Evolutionary conservation across 1,284 basidiomycete species (phyloP), one percentile per base, ranked within the genome.

Genomic region (Meira miltonrushii): DNA sequence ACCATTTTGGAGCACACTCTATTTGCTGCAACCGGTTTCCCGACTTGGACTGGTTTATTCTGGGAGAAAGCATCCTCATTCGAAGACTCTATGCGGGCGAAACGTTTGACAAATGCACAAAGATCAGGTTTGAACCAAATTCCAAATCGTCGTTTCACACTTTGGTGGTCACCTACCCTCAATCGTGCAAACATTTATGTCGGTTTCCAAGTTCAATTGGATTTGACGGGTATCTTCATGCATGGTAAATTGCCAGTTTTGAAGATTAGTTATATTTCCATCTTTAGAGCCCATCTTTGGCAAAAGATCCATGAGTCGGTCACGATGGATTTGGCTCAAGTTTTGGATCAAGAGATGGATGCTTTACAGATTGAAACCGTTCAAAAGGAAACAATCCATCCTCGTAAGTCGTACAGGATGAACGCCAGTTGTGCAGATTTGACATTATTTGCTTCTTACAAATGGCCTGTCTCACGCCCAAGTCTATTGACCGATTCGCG

Each of bases 381-480:
- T 1, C 95, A 98, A 80, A 99, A 99, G 82, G 94, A 98, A 81
- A 97, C 94, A 0, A 97, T 98, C 67, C 94, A 81, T 80, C 94
- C 95, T 74, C 89, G 94, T 81, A 98, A 97, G 84, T 95, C 91
- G 83, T 99, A 99, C 86, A 96, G 97, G 84, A 96, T 98, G 92
- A 98, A 97, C 81, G 95, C 93, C 11, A 84, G 82, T n/a, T 82
- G 82, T 41, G 94, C 94, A 59, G 95, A 99, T 77, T 93, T 98
- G 71, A 83, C 98, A 39, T 83, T 99, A 55, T 98, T 98, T 85
- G 95, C 93, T 23, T 89, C 90, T 2, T 78, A 78, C 61, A 78
- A 88, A 85, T 99, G 94, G 94, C 96, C 96, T 78, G 95, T 98
- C 68, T 88, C 92, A 13, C 86, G 92, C 33, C 95, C 95, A 0